Evolutionary conservation across 768 basidiomycete genomes (phyloP).

Genomic region (Termitomyces sp.): DNA sequence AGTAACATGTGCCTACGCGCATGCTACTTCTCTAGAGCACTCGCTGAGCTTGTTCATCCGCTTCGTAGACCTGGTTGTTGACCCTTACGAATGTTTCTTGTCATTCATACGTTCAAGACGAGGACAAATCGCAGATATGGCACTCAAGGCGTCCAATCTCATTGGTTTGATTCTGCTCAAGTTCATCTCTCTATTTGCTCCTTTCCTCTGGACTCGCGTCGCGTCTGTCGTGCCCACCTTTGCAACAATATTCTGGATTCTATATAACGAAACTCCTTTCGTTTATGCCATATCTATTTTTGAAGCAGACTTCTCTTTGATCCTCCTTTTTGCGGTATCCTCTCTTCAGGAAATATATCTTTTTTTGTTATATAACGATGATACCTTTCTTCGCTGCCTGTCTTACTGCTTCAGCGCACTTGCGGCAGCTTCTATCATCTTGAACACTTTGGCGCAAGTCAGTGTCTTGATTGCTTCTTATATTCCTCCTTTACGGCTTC

Average conservation of each 20-base stretch:
- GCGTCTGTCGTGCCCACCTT: neutral
- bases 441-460: neutral
- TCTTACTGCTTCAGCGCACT: neutral
- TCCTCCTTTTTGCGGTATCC: neutral
- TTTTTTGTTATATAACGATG: neutral
- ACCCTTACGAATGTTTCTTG: neutral
- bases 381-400: neutral
- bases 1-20: neutral
- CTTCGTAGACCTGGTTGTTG: too few relatives aligned
- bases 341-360: neutral
- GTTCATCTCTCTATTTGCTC: neutral
- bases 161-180: neutral
- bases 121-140: neutral
- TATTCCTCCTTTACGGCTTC: neutral
- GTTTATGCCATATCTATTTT: neutral
- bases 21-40: neutral
- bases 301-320: neutral
- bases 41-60: neutral
- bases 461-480: neutral
- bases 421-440: neutral
- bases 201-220: neutral
- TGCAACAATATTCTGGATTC: neutral
- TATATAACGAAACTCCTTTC: neutral
- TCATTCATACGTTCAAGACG: neutral
- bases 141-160: neutral